Conservation (phyloP, 495 filamentous ascomycete species). For the Penicillium waksmanii region DNA sequence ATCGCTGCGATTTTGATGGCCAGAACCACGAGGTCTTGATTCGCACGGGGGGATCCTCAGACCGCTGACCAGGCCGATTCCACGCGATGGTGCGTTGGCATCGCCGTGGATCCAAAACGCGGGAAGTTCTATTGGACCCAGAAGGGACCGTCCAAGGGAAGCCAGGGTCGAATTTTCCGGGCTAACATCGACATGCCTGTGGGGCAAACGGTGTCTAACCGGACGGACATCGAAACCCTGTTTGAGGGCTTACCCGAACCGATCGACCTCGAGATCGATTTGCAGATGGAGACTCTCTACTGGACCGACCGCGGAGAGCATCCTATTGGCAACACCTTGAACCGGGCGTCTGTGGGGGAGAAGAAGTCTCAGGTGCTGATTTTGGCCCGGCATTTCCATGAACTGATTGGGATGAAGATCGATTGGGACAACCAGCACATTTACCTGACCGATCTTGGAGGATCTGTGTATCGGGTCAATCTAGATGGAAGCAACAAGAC, state of each 20-base stretch:
- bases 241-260: conserved; percentile 53
- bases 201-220: conserved; percentile 29
- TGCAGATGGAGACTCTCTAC: conserved; percentile 41
- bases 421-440: conserved; percentile 38
- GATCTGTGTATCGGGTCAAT: conserved; percentile 47
- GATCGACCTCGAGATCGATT: conserved; percentile 57
- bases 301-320: conserved; percentile 61
- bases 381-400: conserved; percentile 47
- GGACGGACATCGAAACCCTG: conserved; percentile 47
- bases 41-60: too few species aligned
- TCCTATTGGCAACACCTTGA: conserved; percentile 32
- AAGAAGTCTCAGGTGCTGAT: conserved; percentile 32
- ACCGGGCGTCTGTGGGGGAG: conserved; percentile 25
- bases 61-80: too few species aligned
- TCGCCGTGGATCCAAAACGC: conserved; percentile 40
- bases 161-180: conserved; percentile 52
- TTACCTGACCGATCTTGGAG: conserved; percentile 51
- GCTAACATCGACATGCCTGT: conserved; percentile 39
- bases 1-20: conserved; percentile 51
- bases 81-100: conserved; percentile 57
- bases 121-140: conserved; percentile 58
- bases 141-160: conserved; percentile 53
- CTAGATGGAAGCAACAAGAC: conserved; percentile 45
- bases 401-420: conserved; percentile 44
- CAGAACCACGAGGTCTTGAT: conserved; percentile 45